A percentile compares a stretch with the other conserved stretches of the same genome.
phyloP scores from a whole-genome alignment of 768 basidiomycete species.

The Boletus bicolor region DNA sequence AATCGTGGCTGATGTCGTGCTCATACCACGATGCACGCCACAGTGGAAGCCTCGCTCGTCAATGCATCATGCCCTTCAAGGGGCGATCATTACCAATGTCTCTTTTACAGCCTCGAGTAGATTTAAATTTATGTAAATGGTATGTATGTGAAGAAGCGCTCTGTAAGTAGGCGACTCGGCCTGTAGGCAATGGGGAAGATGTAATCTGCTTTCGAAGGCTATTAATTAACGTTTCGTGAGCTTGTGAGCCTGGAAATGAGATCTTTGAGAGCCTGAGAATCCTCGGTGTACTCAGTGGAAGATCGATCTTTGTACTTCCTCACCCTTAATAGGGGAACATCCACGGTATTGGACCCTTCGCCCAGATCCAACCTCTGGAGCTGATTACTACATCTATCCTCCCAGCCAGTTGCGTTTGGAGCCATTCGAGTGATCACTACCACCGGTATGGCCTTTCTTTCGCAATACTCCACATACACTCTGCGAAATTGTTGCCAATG shows the following conservation, averaged over 20 bases:
- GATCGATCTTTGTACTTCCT: constrained; percentile 7
- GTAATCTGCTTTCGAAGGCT: neutral
- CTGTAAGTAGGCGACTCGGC: neutral
- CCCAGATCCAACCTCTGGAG: constrained; percentile 11
- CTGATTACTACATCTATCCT: constrained; percentile 10
- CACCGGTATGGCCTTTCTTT: constrained; percentile 16
- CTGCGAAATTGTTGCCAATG: constrained; percentile 23
- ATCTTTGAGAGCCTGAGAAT: constrained; percentile 13
- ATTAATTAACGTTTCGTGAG: neutral
- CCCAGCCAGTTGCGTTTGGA: constrained; percentile 3
- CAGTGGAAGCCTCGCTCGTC: neutral
- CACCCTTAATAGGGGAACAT: constrained; percentile 10
- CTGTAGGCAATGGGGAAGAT: neutral
- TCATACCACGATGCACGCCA: constrained; percentile 2
- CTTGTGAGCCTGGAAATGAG: constrained; percentile 5
- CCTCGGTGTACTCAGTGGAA: constrained; percentile 13
- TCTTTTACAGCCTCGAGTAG: neutral
- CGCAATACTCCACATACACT: constrained; percentile 26
- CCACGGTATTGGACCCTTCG: neutral
- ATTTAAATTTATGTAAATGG: neutral
- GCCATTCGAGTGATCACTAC: constrained; percentile 20
- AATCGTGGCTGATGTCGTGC: constrained; percentile 2
- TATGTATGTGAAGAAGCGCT: neutral
- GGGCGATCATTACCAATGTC: neutral
- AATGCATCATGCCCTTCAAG: no score